Conservation (phyloP, 768 basidiomycete genomes). For the Tulasnella sp. region DNA sequence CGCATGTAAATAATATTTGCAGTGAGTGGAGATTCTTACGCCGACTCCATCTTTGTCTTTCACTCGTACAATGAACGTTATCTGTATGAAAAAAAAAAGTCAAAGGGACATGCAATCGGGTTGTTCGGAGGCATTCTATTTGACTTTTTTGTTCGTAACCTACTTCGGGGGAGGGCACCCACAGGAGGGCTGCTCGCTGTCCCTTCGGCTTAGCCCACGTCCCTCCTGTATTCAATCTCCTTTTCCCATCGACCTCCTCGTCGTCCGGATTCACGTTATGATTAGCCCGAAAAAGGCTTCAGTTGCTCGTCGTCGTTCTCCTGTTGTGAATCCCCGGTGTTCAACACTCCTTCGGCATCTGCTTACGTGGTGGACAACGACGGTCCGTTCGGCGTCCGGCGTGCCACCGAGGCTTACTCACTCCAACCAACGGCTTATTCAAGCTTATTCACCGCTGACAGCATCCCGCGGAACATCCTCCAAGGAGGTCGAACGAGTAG, state of each 20-base stretch:
- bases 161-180: not conserved
- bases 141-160: not conserved
- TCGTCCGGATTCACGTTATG: not conserved
- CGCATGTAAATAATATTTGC: not conserved
- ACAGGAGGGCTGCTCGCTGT: not conserved
- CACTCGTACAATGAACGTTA: not conserved
- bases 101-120: not conserved
- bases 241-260: not conserved
- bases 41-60: not conserved
- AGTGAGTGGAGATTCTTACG: not conserved
- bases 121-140: not conserved
- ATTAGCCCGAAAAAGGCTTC: not conserved
- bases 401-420: slow-evolving; percentile 1
- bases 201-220: not conserved
- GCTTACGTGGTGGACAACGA: not conserved
- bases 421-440: too few species aligned
- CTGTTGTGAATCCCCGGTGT: not conserved
- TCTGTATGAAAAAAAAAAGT: not conserved
- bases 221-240: not conserved
- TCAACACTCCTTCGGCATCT: not conserved
- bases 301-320: not conserved
- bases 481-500: not conserved
- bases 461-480: not conserved
- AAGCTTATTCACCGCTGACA: not conserved
- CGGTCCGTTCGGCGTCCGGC: not conserved